Conservation (phyloP, 352 stramenopile species). For the Pythium biforme region DNA sequence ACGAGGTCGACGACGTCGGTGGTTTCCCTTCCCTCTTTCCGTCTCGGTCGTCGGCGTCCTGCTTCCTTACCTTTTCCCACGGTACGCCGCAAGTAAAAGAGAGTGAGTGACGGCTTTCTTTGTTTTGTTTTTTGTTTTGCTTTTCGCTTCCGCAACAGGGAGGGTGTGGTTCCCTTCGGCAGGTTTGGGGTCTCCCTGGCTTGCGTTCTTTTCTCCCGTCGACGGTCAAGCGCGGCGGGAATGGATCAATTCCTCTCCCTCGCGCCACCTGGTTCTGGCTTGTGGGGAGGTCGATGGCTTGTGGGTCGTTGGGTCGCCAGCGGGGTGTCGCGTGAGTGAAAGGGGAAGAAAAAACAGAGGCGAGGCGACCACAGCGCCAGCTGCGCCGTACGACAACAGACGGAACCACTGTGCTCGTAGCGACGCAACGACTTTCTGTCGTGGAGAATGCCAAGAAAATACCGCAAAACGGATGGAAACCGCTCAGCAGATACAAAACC, state of each 20-base stretch:
- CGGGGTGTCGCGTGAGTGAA: conserved; percentile 22
- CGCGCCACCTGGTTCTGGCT: conserved; percentile 14
- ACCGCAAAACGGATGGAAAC: conserved; percentile 30
- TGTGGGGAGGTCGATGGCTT: conserved; percentile 10
- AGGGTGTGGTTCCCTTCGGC: not conserved
- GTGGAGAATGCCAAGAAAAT: conserved; percentile 23
- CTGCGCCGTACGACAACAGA: conserved; percentile 19
- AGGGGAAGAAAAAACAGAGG: conserved; percentile 24
- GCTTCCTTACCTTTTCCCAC: conserved; percentile 5
- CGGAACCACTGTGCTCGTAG: conserved; percentile 1
- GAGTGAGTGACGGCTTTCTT: conserved; percentile 5
- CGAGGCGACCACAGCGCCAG: conserved; percentile 4
- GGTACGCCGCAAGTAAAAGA: conserved; percentile 16
- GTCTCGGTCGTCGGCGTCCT: not conserved
- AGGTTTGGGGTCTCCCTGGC: not conserved
- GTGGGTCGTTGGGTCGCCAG: conserved; percentile 10
- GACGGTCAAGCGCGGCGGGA: not conserved
- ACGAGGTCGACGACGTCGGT: not conserved
- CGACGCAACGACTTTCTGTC: not conserved
- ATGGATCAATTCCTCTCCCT: conserved; percentile 14
- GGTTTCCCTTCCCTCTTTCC: not conserved
- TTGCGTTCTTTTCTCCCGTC: conserved; percentile 2
- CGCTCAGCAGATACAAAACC: conserved; percentile 13
- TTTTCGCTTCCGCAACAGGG: not conserved
- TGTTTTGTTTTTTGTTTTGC: conserved; percentile 3